Evolutionary conservation across 163 green algal species (phyloP).

Genomic region (Scenedesmus sp.): DNA sequence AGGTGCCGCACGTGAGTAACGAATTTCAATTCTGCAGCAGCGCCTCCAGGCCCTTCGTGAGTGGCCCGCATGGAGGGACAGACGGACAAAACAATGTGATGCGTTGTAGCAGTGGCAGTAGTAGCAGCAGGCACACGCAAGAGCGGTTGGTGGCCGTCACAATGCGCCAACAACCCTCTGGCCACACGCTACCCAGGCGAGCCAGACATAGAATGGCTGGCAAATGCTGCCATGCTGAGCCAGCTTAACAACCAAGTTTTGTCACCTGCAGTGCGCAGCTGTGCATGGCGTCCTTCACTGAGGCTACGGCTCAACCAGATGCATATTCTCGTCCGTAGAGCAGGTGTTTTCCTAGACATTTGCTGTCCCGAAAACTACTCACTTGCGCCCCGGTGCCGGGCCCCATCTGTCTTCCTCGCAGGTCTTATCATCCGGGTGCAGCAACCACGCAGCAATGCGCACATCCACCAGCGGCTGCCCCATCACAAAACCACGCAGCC

Average conservation of each 20-base stretch:
- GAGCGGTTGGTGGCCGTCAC: too few species aligned
- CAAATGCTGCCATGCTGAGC: too few species aligned
- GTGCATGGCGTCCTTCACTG: not conserved
- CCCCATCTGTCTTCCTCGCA: conserved; percentile 5
- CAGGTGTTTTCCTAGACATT: not conserved
- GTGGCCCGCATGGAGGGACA: conserved; percentile 7
- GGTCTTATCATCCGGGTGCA: conserved; percentile 56
- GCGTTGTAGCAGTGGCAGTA: too few species aligned
- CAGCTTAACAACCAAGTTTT: too few species aligned
- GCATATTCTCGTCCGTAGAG: too few species aligned
- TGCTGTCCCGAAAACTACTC: not conserved
- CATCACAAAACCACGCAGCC: conserved; percentile 49
- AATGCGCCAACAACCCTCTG: too few species aligned
- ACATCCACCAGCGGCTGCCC: conserved; percentile 79
- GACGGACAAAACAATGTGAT: too few species aligned
- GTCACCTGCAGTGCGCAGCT: not conserved
- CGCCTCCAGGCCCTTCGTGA: conserved; percentile 36
- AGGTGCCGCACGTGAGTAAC: not conserved
- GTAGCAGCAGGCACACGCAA: too few species aligned
- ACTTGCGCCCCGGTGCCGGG: not conserved
- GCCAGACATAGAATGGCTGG: too few species aligned
- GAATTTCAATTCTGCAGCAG: not conserved
- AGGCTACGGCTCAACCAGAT: not conserved
- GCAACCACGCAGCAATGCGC: conserved; percentile 79
- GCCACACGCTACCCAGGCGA: too few species aligned